Conservation (phyloP, 2,329 filamentous ascomycete species). For the Aspergillus sp. region DNA sequence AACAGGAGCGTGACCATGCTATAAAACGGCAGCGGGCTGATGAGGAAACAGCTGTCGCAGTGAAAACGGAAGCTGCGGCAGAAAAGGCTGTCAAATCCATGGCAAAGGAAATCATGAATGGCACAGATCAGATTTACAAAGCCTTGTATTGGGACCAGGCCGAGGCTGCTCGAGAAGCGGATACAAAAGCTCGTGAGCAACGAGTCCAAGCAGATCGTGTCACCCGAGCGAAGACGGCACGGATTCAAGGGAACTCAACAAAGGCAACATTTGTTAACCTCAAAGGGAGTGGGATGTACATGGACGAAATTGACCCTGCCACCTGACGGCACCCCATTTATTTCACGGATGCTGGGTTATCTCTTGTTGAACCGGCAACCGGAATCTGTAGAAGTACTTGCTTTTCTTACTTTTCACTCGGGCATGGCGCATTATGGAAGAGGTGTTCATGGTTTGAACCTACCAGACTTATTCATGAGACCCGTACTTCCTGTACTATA, state of each 20-base stretch:
- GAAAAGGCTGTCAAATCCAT: constrained; percentile 32
- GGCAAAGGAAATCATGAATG: constrained; percentile 29
- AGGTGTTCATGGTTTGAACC: background rate
- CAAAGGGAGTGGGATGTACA: constrained; percentile 33
- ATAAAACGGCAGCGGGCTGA: constrained; percentile 32
- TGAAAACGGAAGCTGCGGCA: constrained; percentile 26
- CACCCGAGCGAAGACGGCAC: constrained; percentile 19
- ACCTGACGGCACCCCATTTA: background rate
- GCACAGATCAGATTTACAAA: constrained; percentile 36
- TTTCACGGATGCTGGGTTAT: background rate
- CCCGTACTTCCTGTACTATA: background rate
- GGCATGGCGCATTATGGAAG: background rate
- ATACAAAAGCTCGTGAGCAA: constrained; percentile 25
- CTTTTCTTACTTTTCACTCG: background rate
- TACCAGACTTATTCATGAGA: background rate
- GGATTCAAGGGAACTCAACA: constrained; percentile 28
- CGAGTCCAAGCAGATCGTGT: constrained; percentile 20
- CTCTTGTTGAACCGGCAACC: background rate
- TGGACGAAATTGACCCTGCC: constrained; percentile 26
- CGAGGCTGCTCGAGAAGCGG: constrained; percentile 24
- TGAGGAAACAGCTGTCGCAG: constrained; percentile 24
- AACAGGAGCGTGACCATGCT: constrained; percentile 24
- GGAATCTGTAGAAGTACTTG: background rate
- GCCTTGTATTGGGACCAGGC: constrained; percentile 28
- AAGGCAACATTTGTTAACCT: constrained; percentile 27